phyloP scores from a whole-genome alignment of 2,329 filamentous ascomycete genomes.

The Fusarium bactridioides region DNA sequence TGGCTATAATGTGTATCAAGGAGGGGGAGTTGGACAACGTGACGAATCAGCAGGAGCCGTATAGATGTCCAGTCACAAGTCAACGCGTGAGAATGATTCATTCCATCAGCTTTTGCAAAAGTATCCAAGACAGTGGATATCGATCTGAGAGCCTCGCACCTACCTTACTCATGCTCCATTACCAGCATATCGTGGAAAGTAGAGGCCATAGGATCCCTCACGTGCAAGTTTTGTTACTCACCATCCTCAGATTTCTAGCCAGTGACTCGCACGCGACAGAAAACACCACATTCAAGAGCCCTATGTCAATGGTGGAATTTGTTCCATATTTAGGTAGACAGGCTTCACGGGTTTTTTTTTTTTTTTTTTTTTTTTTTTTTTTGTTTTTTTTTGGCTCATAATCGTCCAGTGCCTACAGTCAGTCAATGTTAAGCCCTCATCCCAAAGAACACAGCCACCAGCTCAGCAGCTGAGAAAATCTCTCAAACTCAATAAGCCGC shows the following conservation, averaged over 20 bases:
- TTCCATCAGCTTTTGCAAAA: not conserved
- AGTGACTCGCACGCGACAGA: not conserved
- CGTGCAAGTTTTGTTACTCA: not conserved
- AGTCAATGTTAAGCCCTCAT: not conserved
- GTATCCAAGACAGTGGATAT: not conserved
- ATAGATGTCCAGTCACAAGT: not conserved
- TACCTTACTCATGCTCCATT: not conserved
- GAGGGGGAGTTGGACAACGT: not conserved
- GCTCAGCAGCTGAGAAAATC: conserved; percentile 17
- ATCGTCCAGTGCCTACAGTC: not conserved
- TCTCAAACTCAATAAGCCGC: conserved; percentile 23
- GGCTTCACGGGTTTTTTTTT: no score
- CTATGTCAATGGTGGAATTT: not conserved
- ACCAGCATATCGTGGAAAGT: no score
- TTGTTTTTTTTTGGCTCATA: not conserved
- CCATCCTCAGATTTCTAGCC: not conserved
- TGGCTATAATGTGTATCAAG: not conserved
- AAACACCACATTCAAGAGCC: not conserved
- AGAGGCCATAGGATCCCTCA: not conserved
- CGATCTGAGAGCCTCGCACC: not conserved
- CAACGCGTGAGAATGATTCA: not conserved
- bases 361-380: no score
- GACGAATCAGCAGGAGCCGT: not conserved
- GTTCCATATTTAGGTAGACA: not conserved
- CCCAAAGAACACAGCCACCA: not conserved